A percentile compares a stretch with the other conserved stretches of the same genome.
Evolutionary conservation across 495 filamentous ascomycete genomes (phyloP).

Genomic region (Aspergillus biplanus): DNA sequence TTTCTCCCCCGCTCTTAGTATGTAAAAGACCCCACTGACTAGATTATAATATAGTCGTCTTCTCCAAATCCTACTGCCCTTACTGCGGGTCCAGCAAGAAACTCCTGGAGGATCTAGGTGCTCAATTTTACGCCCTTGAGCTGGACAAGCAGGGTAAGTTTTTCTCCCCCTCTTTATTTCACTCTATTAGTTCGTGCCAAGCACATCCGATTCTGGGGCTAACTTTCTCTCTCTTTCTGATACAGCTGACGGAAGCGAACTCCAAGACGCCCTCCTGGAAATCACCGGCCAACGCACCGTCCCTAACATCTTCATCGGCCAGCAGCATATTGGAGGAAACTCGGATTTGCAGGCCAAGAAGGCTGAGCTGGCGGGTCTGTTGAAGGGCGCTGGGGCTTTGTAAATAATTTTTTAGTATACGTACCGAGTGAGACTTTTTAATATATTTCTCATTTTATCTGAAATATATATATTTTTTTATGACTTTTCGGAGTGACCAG

Average conservation of each 20-base stretch:
- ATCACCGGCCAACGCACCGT: slow-evolving; percentile 84
- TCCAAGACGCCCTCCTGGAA: slow-evolving; percentile 82
- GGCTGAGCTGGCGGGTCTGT: slow-evolving; percentile 55
- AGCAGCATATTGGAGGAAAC: slow-evolving; percentile 95
- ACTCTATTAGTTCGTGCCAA: not conserved
- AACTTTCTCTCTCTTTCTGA: not conserved
- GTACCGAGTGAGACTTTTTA: not conserved
- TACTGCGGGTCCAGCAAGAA: slow-evolving; percentile 84
- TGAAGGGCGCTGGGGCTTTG: slow-evolving; percentile 67
- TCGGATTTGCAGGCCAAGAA: slow-evolving; percentile 81
- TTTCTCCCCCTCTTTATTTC: slow-evolving; percentile 7
- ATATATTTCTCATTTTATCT: not conserved
- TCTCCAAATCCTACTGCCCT: slow-evolving; percentile 97
- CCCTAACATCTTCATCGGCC: slow-evolving; percentile 90
- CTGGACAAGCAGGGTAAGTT: slow-evolving; percentile 79
- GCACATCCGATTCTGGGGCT: not conserved
- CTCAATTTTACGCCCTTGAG: slow-evolving; percentile 77
- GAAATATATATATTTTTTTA: too few species aligned
- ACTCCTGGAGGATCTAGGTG: slow-evolving; percentile 67
- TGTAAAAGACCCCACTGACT: not conserved
- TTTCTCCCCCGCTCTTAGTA: not conserved
- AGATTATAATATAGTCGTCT: slow-evolving; percentile 65
- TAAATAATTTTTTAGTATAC: not conserved
- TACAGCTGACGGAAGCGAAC: slow-evolving; percentile 73
- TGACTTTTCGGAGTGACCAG: too few species aligned